Conservation (phyloP, 129 eudicot genomes). For the Smallanthus sonchifolius region DNA sequence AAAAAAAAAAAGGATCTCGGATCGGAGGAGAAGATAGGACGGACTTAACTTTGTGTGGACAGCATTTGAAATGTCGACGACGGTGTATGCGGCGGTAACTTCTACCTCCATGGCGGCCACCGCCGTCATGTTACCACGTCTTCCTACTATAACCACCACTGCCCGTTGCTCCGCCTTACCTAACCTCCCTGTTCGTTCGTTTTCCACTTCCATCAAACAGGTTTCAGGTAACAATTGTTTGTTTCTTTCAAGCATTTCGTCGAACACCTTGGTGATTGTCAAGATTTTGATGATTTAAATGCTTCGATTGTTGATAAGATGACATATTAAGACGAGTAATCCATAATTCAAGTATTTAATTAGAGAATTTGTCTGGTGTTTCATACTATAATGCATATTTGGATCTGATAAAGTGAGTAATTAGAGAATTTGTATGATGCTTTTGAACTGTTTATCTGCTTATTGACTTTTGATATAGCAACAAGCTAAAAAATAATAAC, state of each 20-base stretch:
- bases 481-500: not conserved
- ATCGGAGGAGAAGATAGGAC: slow-evolving; percentile 12
- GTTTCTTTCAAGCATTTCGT: slow-evolving; percentile 30
- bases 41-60: slow-evolving; percentile 23
- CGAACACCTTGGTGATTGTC: slow-evolving; percentile 8
- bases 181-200: slow-evolving; percentile 48
- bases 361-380: not conserved
- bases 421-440: not conserved
- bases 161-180: slow-evolving; percentile 52
- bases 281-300: not conserved
- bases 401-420: not conserved
- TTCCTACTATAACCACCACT: slow-evolving; percentile 27
- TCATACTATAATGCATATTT: not conserved
- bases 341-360: not conserved
- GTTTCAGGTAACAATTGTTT: slow-evolving; percentile 43
- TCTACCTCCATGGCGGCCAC: slow-evolving; percentile 71
- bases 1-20: not conserved
- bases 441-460: not conserved
- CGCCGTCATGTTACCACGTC: slow-evolving; percentile 50
- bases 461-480: not conserved
- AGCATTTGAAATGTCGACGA: slow-evolving; percentile 28
- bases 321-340: not conserved
- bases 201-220: slow-evolving; percentile 36
- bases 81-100: slow-evolving; percentile 40
- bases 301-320: not conserved